Evolutionary conservation across 2,329 filamentous ascomycete species (phyloP).

Genomic region (Cordyceps fumosorosea): DNA sequence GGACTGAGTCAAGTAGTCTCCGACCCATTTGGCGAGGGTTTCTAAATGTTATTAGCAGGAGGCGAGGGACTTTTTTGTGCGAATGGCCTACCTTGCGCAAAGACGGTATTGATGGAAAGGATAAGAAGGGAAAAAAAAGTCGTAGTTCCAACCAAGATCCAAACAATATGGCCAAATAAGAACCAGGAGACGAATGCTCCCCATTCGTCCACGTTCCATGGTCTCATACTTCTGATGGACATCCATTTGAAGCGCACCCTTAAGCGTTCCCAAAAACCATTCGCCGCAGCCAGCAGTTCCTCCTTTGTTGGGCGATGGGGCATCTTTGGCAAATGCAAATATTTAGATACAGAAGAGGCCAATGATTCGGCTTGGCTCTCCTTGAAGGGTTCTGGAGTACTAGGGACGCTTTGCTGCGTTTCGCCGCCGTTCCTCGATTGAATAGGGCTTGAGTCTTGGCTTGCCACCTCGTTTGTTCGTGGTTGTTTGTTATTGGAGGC

Average conservation of each 20-base stretch:
- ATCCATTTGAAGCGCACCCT: slow-evolving; percentile 97
- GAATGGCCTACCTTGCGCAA: slow-evolving; percentile 70
- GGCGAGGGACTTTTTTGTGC: neutral
- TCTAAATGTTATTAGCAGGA: slow-evolving; percentile 43
- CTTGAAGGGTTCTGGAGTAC: neutral
- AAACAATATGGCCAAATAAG: slow-evolving; percentile 84
- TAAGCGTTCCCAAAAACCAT: slow-evolving; percentile 83
- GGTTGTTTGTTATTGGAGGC: neutral
- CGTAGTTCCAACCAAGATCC: slow-evolving; percentile 94
- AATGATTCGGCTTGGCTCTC: slow-evolving; percentile 35
- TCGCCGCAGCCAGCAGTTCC: slow-evolving; percentile 85
- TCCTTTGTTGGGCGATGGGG: slow-evolving; percentile 90
- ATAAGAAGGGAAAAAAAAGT: slow-evolving; percentile 94
- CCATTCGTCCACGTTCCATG: slow-evolving; percentile 95
- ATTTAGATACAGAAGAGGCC: slow-evolving; percentile 49
- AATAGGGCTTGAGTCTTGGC: neutral
- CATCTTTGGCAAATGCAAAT: slow-evolving; percentile 58
- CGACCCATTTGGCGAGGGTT: slow-evolving; percentile 86
- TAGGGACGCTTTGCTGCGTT: neutral
- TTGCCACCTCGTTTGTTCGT: neutral
- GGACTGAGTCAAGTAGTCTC: slow-evolving; percentile 90
- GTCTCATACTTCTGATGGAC: slow-evolving; percentile 85
- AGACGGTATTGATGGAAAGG: slow-evolving; percentile 87
- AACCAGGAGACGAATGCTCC: slow-evolving; percentile 93
- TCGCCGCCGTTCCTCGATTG: neutral